phyloP scores from a whole-genome alignment of 1,284 basidiomycete species.

The Austroboletus sp. region DNA sequence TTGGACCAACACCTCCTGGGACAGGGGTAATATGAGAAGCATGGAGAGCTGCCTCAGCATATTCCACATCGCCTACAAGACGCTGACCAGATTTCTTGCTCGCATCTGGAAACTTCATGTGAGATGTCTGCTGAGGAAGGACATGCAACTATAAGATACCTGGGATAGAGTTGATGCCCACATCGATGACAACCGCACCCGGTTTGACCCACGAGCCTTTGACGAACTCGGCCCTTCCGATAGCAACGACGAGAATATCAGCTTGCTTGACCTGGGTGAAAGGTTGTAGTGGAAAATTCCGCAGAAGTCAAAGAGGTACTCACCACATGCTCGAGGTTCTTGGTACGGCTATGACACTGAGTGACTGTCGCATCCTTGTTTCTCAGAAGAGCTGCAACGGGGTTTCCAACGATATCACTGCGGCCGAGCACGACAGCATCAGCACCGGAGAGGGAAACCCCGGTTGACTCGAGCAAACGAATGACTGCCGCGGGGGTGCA shows the following conservation, averaged over 20 bases:
- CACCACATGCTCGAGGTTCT: slow-evolving; percentile 73
- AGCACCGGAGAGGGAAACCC: slow-evolving; percentile 67
- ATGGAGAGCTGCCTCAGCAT: slow-evolving; percentile 64
- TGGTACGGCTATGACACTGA: slow-evolving; percentile 90
- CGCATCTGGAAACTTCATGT: slow-evolving; percentile 46
- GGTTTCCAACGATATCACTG: slow-evolving; percentile 96
- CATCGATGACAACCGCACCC: slow-evolving; percentile 90
- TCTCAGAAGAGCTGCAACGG: slow-evolving; percentile 86
- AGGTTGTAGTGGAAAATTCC: slow-evolving; percentile 4
- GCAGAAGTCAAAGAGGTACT: slow-evolving; percentile 26
- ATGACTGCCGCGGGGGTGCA: slow-evolving; percentile 96
- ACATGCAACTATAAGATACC: slow-evolving; percentile 41
- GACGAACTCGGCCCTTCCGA: slow-evolving; percentile 86
- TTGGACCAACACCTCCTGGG: slow-evolving; percentile 96
- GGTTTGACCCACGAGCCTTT: slow-evolving; percentile 94
- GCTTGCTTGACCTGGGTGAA: slow-evolving; percentile 65
- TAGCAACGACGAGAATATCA: slow-evolving; percentile 90
- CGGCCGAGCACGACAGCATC: slow-evolving; percentile 92
- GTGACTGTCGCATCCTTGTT: slow-evolving; percentile 93
- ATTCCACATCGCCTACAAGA: slow-evolving; percentile 95
- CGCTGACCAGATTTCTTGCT: slow-evolving; percentile 94
- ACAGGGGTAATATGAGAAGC: slow-evolving; percentile 95
- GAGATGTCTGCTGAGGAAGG: neutral
- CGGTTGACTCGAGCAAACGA: slow-evolving; percentile 81
- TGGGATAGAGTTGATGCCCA: slow-evolving; percentile 95